Percentiles rank a stretch among this genome's conserved stretches.
Conservation (phyloP, 78 protist genomes). For the Isochrysis galbana region DNA sequence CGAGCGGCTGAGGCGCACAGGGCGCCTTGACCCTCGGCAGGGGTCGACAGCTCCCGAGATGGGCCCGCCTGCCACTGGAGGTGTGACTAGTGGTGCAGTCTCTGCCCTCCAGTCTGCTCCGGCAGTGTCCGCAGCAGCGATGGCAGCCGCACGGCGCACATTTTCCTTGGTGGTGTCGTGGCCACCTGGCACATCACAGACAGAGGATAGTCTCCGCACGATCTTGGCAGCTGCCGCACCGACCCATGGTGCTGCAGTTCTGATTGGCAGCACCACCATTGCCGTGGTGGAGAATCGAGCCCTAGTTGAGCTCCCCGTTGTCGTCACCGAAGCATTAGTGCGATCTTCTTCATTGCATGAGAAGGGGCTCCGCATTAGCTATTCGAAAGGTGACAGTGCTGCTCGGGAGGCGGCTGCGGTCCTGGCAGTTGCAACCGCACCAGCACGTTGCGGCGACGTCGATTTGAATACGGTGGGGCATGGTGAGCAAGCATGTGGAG, state of each 20-base stretch:
- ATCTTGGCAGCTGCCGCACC: neutral
- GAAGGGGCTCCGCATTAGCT: neutral
- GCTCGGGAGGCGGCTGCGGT: neutral
- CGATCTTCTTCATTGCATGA: too few species aligned
- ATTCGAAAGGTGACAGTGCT: neutral
- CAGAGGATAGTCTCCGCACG: neutral
- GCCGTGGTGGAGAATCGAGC: too few species aligned
- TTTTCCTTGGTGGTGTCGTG: neutral
- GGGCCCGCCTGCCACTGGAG: too few species aligned
- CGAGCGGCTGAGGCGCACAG: slow-evolving; percentile 13
- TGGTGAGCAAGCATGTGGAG: too few species aligned
- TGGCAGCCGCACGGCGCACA: neutral
- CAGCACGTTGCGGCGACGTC: neutral
- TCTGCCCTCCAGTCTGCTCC: too few species aligned
- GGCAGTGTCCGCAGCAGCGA: neutral
- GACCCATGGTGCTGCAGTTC: too few species aligned
- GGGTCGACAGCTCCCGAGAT: neutral
- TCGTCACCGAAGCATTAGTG: too few species aligned
- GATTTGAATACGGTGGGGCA: too few species aligned
- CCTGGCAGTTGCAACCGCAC: neutral
- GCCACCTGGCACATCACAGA: neutral
- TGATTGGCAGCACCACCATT: too few species aligned
- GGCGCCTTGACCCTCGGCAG: neutral
- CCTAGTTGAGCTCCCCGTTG: too few species aligned
- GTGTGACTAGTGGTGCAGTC: too few species aligned